Evolutionary conservation across 495 filamentous ascomycete species (phyloP).

Genomic region (Gamarada debralockiae): DNA sequence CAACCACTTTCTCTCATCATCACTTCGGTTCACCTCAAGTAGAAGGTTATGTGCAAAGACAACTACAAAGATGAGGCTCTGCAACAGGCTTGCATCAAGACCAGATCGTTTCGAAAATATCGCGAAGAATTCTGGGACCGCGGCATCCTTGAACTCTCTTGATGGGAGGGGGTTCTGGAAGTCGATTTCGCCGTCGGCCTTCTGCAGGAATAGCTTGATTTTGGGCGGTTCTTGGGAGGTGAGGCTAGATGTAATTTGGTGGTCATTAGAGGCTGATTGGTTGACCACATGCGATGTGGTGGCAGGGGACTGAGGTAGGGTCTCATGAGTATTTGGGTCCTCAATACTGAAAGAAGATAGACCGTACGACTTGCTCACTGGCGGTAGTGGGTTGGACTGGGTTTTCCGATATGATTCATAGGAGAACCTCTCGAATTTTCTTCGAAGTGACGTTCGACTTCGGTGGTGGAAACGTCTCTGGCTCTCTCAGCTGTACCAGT

Average conservation of each 20-base stretch:
- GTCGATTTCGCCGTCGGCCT: constrained; percentile 11
- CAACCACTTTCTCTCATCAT: no score
- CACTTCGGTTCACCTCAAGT: no score
- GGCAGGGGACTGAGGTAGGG: constrained; percentile 8
- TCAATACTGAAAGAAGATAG: no score
- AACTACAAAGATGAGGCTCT: constrained; percentile 9
- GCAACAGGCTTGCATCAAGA: constrained; percentile 3
- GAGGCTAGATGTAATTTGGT: constrained; percentile 5
- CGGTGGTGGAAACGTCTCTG: no score
- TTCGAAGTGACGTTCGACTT: no score
- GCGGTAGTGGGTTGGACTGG: no score
- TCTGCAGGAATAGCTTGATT: constrained; percentile 13
- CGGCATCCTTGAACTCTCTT: constrained; percentile 11
- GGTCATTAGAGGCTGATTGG: constrained; percentile 7
- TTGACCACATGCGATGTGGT: constrained; percentile 5
- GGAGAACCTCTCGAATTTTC: no score
- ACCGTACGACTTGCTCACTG: no score
- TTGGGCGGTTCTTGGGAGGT: constrained; percentile 11
- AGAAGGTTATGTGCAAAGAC: no score
- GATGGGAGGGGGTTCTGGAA: constrained; percentile 11
- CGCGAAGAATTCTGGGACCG: constrained; percentile 8
- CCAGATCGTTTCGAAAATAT: constrained; percentile 11
- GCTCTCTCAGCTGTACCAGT: no score
- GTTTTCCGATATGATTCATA: no score
- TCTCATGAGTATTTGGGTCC: no score